Conservation (phyloP, 1,284 basidiomycete genomes). For the Tilletiopsis washingtonensis region DNA sequence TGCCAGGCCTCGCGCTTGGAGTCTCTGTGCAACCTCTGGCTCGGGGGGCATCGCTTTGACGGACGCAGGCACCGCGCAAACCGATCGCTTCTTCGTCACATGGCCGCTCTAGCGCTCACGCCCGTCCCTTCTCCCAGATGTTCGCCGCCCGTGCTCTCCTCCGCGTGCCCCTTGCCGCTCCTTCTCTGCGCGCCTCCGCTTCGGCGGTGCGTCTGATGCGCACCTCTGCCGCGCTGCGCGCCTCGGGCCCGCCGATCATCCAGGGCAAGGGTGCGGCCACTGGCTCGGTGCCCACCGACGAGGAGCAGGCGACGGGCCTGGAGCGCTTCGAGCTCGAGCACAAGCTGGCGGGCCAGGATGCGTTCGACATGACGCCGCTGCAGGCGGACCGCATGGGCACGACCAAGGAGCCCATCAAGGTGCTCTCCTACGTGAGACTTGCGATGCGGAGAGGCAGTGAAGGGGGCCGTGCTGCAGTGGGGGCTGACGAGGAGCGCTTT, state of each 20-base stretch:
- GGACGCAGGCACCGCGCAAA: too few species aligned
- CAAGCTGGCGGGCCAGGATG: conserved; percentile 75
- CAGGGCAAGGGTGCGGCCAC: conserved; percentile 67
- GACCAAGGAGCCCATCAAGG: conserved; percentile 73
- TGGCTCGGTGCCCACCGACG: conserved; percentile 72
- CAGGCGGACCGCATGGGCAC: conserved; percentile 82
- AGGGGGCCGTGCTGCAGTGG: background rate
- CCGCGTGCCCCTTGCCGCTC: too few species aligned
- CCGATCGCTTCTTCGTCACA: too few species aligned
- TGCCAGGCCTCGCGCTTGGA: too few species aligned
- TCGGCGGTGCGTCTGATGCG: conserved; percentile 4
- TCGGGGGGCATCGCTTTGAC: too few species aligned
- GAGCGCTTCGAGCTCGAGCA: conserved; percentile 89
- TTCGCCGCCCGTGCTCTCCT: too few species aligned
- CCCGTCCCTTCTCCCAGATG: too few species aligned
- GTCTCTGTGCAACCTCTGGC: too few species aligned
- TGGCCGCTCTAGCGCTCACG: too few species aligned
- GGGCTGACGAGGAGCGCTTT: background rate
- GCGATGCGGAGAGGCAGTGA: background rate
- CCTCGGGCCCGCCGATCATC: conserved; percentile 56
- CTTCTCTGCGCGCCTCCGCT: too few species aligned
- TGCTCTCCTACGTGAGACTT: conserved; percentile 70
- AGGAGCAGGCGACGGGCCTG: conserved; percentile 88
- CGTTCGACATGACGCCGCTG: conserved; percentile 83
- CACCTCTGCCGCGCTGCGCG: conserved; percentile 27